A percentile compares a stretch with the other conserved stretches of the same genome.
phyloP scores from a whole-genome alignment of 495 filamentous ascomycete genomes.

The Penicillium cosmopolitanum region DNA sequence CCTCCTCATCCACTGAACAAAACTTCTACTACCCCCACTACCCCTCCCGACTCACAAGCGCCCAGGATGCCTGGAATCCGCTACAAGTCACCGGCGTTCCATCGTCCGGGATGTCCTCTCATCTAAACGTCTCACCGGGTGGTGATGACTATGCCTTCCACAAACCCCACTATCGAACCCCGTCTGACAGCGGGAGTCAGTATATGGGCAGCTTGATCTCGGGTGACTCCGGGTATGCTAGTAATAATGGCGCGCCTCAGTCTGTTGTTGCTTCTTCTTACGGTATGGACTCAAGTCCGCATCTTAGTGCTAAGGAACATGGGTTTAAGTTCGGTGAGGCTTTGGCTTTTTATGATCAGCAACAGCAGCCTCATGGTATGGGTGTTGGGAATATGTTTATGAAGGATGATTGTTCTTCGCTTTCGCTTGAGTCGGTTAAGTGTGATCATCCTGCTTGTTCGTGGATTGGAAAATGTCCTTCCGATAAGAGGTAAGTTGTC shows the following conservation, averaged over 20 bases:
- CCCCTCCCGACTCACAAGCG: slow-evolving; percentile 26
- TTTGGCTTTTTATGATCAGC: slow-evolving; percentile 19
- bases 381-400: slow-evolving; percentile 16
- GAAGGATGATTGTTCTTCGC: slow-evolving; percentile 16
- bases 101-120: slow-evolving; percentile 20
- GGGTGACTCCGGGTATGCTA: slow-evolving; percentile 67
- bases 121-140: slow-evolving; percentile 19
- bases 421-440: slow-evolving; percentile 30
- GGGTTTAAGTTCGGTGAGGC: slow-evolving; percentile 29
- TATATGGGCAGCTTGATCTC: slow-evolving; percentile 50
- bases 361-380: neutral
- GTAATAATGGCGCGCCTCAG: slow-evolving; percentile 46
- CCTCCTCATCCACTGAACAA: slow-evolving; percentile 24
- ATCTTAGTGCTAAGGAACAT: slow-evolving; percentile 28
- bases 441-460: slow-evolving; percentile 41
- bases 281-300: slow-evolving; percentile 38
- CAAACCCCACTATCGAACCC: slow-evolving; percentile 36
- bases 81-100: slow-evolving; percentile 42
- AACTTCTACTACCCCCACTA: slow-evolving; percentile 27
- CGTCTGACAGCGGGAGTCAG: slow-evolving; percentile 62
- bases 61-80: slow-evolving; percentile 47
- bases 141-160: slow-evolving; percentile 30
- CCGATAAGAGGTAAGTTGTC: slow-evolving; percentile 40
- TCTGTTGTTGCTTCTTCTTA: slow-evolving; percentile 46
- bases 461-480: slow-evolving; percentile 48